Percentiles rank a stretch among this genome's conserved stretches.
These are phyloP conservation scores for Luffa acutangula DNA, from an alignment of 306 rosid species.

Conservation along the genomic window DNA sequence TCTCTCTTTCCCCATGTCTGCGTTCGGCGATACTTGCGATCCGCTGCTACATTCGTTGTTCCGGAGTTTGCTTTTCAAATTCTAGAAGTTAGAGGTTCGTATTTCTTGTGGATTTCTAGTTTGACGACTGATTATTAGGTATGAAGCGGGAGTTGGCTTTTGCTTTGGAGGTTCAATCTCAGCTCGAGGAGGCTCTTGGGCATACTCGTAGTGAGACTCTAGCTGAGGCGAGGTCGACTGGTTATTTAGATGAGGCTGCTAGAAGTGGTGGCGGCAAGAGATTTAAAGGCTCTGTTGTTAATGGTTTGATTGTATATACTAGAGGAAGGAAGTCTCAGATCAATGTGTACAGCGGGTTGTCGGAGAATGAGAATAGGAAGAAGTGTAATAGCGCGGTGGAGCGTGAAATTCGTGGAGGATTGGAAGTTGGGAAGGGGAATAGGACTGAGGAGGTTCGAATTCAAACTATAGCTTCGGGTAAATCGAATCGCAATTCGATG, in stretches of 20 bases:
- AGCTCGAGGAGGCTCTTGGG: slow-evolving; percentile 22
- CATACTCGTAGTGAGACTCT: slow-evolving; percentile 19
- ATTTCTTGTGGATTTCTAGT: slow-evolving; percentile 7
- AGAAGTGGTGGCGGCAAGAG: slow-evolving; percentile 20
- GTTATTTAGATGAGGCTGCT: slow-evolving; percentile 17
- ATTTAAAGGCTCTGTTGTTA: slow-evolving; percentile 34
- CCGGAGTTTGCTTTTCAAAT: background rate
- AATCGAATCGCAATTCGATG: background rate
- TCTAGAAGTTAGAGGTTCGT: background rate
- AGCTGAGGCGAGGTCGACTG: slow-evolving; percentile 13
- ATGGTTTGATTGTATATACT: slow-evolving; percentile 73
- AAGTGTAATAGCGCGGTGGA: slow-evolving; percentile 13
- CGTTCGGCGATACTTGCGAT: background rate
- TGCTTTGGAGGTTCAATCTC: slow-evolving; percentile 26
- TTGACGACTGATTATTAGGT: slow-evolving; percentile 17
- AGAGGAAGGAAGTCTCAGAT: slow-evolving; percentile 36
- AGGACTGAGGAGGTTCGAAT: slow-evolving; percentile 15
- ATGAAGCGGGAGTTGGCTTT: slow-evolving; percentile 42
- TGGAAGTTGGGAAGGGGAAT: background rate
- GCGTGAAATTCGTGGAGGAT: background rate
- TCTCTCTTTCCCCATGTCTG: background rate
- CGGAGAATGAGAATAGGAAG: slow-evolving; percentile 16
- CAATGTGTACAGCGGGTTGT: slow-evolving; percentile 15
- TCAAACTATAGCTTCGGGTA: slow-evolving; percentile 11
- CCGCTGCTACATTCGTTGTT: slow-evolving; percentile 10